Evolutionary conservation across 805 yeast genomes (phyloP).

Genomic region (Lipomyces mesembrius): DNA sequence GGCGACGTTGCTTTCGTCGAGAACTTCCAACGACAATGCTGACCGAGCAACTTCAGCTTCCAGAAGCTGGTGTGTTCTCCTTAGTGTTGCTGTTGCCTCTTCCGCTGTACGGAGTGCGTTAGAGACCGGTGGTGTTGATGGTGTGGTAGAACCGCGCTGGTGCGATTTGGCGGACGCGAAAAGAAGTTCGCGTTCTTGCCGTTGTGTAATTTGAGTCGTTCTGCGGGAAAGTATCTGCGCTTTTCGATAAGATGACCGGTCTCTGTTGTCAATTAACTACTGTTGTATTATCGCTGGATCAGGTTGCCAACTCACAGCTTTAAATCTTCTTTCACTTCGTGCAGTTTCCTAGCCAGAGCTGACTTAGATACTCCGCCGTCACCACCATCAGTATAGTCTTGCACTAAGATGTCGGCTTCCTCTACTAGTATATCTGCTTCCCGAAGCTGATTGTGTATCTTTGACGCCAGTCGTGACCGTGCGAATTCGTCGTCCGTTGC

Average conservation of each 20-base stretch:
- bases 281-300: background rate
- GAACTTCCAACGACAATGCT: constrained; percentile 47
- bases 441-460: constrained; percentile 22
- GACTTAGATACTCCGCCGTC: background rate
- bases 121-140: constrained; percentile 1
- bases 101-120: constrained; percentile 37
- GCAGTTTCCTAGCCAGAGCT: constrained; percentile 11
- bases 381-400: constrained; percentile 3
- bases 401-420: constrained; percentile 18
- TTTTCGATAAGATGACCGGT: constrained; percentile 33
- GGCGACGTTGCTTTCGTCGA: constrained; percentile 47
- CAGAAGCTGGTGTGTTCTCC: constrained; percentile 47
- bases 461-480: constrained; percentile 23
- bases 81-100: constrained; percentile 42
- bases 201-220: constrained; percentile 11
- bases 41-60: constrained; percentile 48
- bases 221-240: constrained; percentile 38
- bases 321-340: constrained; percentile 26
- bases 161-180: constrained; percentile 11
- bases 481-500: constrained; percentile 20
- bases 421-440: constrained; percentile 27
- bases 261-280: constrained; percentile 18
- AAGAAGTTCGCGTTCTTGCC: constrained; percentile 21
- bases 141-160: background rate
- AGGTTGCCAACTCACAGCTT: constrained; percentile 17